Conservation (phyloP, 2,329 filamentous ascomycete genomes). For the Leptoxyphium fumago region DNA sequence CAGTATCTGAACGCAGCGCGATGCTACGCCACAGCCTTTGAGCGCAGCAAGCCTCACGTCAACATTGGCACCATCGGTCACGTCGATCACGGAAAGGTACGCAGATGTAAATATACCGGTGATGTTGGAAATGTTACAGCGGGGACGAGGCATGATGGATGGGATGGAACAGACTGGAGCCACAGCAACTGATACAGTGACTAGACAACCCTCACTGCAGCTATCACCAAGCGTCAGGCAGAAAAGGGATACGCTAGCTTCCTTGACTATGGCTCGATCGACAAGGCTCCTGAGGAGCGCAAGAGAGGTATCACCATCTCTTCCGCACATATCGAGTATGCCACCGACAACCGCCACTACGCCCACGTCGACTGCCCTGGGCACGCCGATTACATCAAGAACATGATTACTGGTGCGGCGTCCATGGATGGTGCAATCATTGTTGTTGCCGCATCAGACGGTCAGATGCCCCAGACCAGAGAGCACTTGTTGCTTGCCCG, state of each 20-base stretch:
- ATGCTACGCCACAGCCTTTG: slow-evolving; percentile 51
- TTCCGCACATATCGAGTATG: slow-evolving; percentile 95
- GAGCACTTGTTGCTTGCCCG: slow-evolving; percentile 96
- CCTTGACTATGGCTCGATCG: slow-evolving; percentile 94
- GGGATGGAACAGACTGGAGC: background rate
- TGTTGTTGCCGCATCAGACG: slow-evolving; percentile 93
- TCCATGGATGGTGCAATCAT: slow-evolving; percentile 99
- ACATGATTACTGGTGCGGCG: slow-evolving; percentile 99
- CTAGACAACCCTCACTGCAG: slow-evolving; percentile 92
- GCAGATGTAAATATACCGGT: slow-evolving; percentile 3
- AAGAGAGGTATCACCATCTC: slow-evolving; percentile 99
- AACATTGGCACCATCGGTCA: slow-evolving; percentile 99
- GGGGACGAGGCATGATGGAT: background rate
- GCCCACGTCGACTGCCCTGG: slow-evolving; percentile 99
- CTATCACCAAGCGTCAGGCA: slow-evolving; percentile 95
- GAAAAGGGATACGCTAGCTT: slow-evolving; percentile 89
- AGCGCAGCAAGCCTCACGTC: slow-evolving; percentile 91
- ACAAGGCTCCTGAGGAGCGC: slow-evolving; percentile 97
- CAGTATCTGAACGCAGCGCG: slow-evolving; percentile 48
- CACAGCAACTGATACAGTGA: background rate
- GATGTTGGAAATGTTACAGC: background rate
- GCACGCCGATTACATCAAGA: slow-evolving; percentile 99
- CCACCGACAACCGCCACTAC: slow-evolving; percentile 88
- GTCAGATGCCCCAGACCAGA: slow-evolving; percentile 98
- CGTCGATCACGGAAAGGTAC: slow-evolving; percentile 98